Evolutionary conservation across 2,329 filamentous ascomycete species (phyloP).

Genomic region (Hypoxylon sp.): DNA sequence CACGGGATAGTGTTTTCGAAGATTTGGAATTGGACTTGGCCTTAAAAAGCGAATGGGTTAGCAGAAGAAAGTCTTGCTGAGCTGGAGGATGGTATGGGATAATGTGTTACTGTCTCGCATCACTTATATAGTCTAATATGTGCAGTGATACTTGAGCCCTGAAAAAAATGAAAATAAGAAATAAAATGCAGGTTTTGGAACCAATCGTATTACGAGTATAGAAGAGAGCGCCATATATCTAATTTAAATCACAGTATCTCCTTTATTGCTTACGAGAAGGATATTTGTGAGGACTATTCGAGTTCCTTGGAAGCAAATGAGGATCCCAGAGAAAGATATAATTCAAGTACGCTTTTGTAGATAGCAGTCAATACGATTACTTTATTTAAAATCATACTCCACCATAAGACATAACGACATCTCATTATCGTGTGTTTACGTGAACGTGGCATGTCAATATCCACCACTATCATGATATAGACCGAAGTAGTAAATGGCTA

Average conservation of each 20-base stretch:
- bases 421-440: constrained; percentile 13
- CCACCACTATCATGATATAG: constrained; percentile 1
- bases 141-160: constrained; percentile 7
- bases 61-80: not conserved
- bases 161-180: not conserved
- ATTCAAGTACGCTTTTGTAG: not conserved
- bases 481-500: constrained; percentile 9
- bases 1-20: constrained; percentile 5
- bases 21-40: not conserved
- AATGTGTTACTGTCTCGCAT: constrained; percentile 44
- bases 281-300: not conserved
- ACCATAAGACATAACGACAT: constrained; percentile 19
- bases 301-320: no score
- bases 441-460: constrained; percentile 23
- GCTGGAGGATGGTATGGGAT: not conserved
- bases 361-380: not conserved
- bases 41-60: constrained; percentile 11
- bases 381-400: not conserved
- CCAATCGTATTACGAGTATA: not conserved
- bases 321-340: no score
- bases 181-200: no score
- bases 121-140: constrained; percentile 30
- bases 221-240: not conserved
- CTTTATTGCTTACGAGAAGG: not conserved
- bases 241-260: not conserved